Base-by-base conservation (phyloP, 805 yeast species). In the Candida methanosorbosa region DNA sequence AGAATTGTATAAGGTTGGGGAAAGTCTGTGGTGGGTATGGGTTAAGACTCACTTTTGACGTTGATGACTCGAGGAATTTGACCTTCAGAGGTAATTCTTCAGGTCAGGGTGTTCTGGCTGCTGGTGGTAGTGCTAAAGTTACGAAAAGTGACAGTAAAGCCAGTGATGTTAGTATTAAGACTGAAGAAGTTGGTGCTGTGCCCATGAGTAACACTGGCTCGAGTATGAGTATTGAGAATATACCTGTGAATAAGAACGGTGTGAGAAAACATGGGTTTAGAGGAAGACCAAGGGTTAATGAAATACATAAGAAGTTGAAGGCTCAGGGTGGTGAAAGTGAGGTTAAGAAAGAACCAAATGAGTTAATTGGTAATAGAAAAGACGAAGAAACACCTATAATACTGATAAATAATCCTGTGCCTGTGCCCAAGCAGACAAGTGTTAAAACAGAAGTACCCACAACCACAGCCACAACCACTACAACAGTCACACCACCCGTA, bases 21-120 rank as follows among this genome's bases (percentile, higher is more conserved):
- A 50, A 69, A 22, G 38, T 35, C 9, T 73, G 80, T 38, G 75
- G 60, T 35, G 78, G 76, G 2, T 73, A 73, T 48, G 70, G 64
- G 1, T 38, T 70, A 6, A 55, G 69, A 37, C 50, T 72, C 5
- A 58, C 66, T 4, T 74, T 74, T 38, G 75, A 69, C 41, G 73
- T 67, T 13, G 72, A 68, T 43, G 75, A 30, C 33, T n/a, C n/a
- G n/a, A n/a, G n/a, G n/a, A n/a, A n/a, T n/a, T n/a, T n/a, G n/a
- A n/a, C n/a, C 33, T 27, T 23, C 11, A 34, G 36, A 18, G 32
- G 34, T 18, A 48, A 50, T 29, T 34, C 50, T 3, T 27, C 21
- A 26, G 6, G 6, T 17, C 4, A 5, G 9, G 20, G 29, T 27
- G 8, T 6, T 27, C 4, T 11, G 16, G 13, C 12, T 15, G 17